Percentiles rank a stretch among this genome's conserved stretches.
phyloP scores from a whole-genome alignment of 441 rosid species.

The Brassica balearica region DNA sequence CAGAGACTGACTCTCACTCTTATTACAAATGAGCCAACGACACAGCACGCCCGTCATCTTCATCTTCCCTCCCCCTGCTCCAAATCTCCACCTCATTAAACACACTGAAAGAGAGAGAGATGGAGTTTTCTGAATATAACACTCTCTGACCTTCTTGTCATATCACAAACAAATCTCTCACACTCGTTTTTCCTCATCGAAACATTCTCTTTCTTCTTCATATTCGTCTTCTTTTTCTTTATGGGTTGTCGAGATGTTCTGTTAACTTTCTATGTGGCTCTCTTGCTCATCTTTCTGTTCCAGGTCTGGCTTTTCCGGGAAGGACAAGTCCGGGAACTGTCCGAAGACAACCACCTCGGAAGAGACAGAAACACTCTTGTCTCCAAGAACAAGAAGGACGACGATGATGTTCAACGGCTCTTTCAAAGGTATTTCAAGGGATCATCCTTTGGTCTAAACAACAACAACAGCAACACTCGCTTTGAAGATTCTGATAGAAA shows the following conservation, averaged over 20 bases:
- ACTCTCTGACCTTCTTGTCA: constrained; percentile 34
- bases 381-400: constrained; percentile 29
- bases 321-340: constrained; percentile 36
- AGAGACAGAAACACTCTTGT: constrained; percentile 21
- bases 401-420: constrained; percentile 41
- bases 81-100: constrained; percentile 35
- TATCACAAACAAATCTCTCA: constrained; percentile 20
- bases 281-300: constrained; percentile 34
- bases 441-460: constrained; percentile 26
- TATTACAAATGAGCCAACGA: constrained; percentile 36
- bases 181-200: constrained; percentile 6
- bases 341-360: constrained; percentile 22
- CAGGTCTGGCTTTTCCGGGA: constrained; percentile 45
- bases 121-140: constrained; percentile 29
- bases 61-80: constrained; percentile 31
- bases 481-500: constrained; percentile 65
- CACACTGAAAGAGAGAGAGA: constrained; percentile 22
- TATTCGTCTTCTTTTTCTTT: background rate
- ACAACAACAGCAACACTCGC: constrained; percentile 34
- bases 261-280: constrained; percentile 38
- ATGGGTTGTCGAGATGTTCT: constrained; percentile 42
- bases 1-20: constrained; percentile 28
- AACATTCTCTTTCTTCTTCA: constrained; percentile 10
- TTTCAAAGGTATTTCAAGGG: constrained; percentile 41
- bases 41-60: constrained; percentile 26